Evolutionary conservation across 108 stramenopile species (phyloP).

Genomic region (Bacterosira constricta): DNA sequence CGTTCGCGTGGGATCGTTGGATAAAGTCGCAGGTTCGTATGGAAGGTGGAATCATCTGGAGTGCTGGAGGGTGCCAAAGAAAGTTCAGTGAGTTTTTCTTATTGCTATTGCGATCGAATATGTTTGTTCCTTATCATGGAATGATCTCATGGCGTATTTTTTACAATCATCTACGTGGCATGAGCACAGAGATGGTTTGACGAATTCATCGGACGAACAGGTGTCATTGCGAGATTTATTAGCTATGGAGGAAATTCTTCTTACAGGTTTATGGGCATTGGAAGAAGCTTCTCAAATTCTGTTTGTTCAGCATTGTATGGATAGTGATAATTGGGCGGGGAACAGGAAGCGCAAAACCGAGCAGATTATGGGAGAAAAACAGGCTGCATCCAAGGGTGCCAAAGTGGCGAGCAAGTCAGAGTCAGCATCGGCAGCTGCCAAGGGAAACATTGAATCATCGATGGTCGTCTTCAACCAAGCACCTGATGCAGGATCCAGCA

Average conservation of each 20-base stretch:
- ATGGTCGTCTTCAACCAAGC: background rate
- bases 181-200: slow-evolving; percentile 28
- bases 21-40: slow-evolving; percentile 44
- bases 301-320: slow-evolving; percentile 41
- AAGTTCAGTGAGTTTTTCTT: slow-evolving; percentile 16
- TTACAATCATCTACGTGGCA: no score
- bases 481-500: background rate
- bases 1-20: slow-evolving; percentile 46
- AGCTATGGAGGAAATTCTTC: slow-evolving; percentile 48
- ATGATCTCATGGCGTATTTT: background rate
- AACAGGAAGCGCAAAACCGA: slow-evolving; percentile 29
- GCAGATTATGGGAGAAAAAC: background rate
- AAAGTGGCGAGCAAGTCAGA: background rate
- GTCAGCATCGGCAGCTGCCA: slow-evolving; percentile 2
- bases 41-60: slow-evolving; percentile 55
- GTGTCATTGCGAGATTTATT: slow-evolving; percentile 35
- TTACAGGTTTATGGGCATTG: slow-evolving; percentile 48
- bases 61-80: slow-evolving; percentile 47
- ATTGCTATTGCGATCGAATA: background rate
- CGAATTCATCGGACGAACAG: slow-evolving; percentile 27
- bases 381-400: slow-evolving; percentile 5
- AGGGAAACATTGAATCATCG: background rate
- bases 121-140: background rate
- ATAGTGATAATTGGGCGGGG: slow-evolving; percentile 51
- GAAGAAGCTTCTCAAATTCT: slow-evolving; percentile 16